Evolutionary conservation across 2,329 filamentous ascomycete species (phyloP).

Genomic region (Aureobasidium lini): DNA sequence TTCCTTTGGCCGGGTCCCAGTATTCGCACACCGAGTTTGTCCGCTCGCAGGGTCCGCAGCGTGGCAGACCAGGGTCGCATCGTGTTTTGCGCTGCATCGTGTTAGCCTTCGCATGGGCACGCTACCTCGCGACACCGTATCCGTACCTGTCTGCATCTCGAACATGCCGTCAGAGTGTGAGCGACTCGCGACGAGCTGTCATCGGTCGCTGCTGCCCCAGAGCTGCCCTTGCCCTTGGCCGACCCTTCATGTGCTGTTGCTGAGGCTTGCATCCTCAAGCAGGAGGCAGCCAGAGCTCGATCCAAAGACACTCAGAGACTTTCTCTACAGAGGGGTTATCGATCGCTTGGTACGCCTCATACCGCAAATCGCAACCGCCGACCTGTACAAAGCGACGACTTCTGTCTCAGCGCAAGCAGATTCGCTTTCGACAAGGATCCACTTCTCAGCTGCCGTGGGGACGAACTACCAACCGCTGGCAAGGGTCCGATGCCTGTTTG

Average conservation of each 20-base stretch:
- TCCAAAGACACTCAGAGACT: background rate
- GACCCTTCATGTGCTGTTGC: background rate
- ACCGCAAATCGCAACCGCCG: background rate
- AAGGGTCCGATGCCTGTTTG: background rate
- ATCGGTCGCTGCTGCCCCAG: background rate
- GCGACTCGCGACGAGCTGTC: constrained; percentile 56
- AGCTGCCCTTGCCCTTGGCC: background rate
- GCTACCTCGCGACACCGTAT: background rate
- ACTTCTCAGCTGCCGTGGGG: constrained; percentile 11
- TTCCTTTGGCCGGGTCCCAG: constrained; percentile 80
- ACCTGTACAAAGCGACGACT: background rate
- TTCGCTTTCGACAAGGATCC: background rate
- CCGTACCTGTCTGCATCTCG: constrained; percentile 62
- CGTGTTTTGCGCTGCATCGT: constrained; percentile 76
- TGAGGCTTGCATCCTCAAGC: constrained; percentile 9
- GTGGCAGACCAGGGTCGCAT: constrained; percentile 87
- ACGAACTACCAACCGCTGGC: background rate
- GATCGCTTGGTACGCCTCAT: constrained; percentile 1
- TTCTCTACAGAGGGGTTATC: background rate
- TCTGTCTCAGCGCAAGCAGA: background rate
- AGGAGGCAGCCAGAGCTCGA: background rate
- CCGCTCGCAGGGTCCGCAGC: constrained; percentile 86
- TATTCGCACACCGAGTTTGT: constrained; percentile 91
- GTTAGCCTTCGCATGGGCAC: background rate
- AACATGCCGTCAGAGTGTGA: constrained; percentile 73